Conservation (phyloP, 2,329 filamentous ascomycete genomes). For the Xylariaceae sp. region DNA sequence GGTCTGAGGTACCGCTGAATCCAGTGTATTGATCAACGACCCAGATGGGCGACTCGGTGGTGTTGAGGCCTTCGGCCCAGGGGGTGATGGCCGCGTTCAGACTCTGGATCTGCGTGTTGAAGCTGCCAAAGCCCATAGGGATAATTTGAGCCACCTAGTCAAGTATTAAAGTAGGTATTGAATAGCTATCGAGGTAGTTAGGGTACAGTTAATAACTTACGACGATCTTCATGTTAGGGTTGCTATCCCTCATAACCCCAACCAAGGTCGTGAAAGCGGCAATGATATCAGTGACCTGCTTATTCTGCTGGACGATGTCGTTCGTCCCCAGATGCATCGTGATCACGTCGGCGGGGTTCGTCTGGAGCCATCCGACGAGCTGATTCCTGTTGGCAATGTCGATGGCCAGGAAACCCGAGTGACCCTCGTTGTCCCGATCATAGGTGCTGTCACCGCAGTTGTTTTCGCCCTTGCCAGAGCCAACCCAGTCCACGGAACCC, state of each 20-base stretch:
- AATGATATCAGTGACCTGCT: constrained; percentile 41
- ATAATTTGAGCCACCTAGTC: constrained; percentile 46
- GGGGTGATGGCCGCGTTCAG: constrained; percentile 43
- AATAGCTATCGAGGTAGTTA: too few species aligned
- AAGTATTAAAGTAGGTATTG: too few species aligned
- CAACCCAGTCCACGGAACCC: constrained; percentile 43
- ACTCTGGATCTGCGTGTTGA: constrained; percentile 41
- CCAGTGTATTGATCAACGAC: constrained; percentile 47
- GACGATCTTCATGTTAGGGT: constrained; percentile 47
- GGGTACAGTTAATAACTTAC: too few species aligned
- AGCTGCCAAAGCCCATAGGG: constrained; percentile 38
- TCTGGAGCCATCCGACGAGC: constrained; percentile 46
- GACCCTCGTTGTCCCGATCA: constrained; percentile 48
- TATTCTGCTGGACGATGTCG: constrained; percentile 46
- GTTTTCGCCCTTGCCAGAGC: constrained; percentile 37
- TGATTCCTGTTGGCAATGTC: constrained; percentile 47
- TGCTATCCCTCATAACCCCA: constrained; percentile 41
- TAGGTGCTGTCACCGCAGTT: constrained; percentile 43
- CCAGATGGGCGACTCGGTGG: constrained; percentile 44
- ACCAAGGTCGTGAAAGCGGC: constrained; percentile 45
- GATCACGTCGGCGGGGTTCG: constrained; percentile 47
- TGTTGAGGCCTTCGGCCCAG: constrained; percentile 43
- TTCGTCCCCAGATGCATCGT: constrained; percentile 52
- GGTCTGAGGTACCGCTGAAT: constrained; percentile 38
- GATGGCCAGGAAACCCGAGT: constrained; percentile 47